Conservation (phyloP, 345 rosid genomes). For the Nephelium lappaceum region DNA sequence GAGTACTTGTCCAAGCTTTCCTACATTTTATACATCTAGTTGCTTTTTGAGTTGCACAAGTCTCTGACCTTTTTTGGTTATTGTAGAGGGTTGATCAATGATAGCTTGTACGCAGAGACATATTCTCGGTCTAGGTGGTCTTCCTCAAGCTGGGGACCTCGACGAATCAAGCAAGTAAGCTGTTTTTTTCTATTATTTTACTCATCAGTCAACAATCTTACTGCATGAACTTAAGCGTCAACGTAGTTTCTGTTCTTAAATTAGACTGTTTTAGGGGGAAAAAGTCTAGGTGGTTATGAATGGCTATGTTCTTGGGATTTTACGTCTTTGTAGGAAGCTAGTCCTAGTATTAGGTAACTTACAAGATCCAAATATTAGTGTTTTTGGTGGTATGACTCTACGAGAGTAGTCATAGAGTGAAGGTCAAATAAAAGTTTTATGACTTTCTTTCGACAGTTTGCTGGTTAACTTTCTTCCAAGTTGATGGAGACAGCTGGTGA, state of each 20-base stretch:
- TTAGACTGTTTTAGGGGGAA: not conserved
- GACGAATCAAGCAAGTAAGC: conserved; percentile 84
- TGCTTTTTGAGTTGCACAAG: not conserved
- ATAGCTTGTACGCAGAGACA: conserved; percentile 75
- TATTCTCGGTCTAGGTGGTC: conserved; percentile 82
- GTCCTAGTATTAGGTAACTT: conserved; percentile 1
- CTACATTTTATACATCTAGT: not conserved
- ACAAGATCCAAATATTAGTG: not conserved
- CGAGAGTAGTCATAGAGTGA: too few species aligned
- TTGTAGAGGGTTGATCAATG: conserved; percentile 77
- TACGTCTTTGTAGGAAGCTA: not conserved
- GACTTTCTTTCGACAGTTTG: not conserved
- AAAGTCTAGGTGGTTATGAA: not conserved
- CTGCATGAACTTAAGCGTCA: not conserved
- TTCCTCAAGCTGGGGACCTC: conserved; percentile 87
- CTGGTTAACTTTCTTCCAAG: not conserved
- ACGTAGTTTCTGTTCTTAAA: not conserved
- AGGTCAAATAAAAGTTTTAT: not conserved
- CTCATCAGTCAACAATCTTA: not conserved
- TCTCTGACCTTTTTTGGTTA: conserved; percentile 18
- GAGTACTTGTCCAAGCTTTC: not conserved
- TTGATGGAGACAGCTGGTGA: not conserved
- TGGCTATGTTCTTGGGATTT: not conserved
- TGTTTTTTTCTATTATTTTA: not conserved
- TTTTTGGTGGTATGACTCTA: not conserved